Percentiles rank a stretch among this genome's conserved stretches.
Conservation (phyloP, 23 red algal genomes). For the Cyanidioschyzon merolae region DNA sequence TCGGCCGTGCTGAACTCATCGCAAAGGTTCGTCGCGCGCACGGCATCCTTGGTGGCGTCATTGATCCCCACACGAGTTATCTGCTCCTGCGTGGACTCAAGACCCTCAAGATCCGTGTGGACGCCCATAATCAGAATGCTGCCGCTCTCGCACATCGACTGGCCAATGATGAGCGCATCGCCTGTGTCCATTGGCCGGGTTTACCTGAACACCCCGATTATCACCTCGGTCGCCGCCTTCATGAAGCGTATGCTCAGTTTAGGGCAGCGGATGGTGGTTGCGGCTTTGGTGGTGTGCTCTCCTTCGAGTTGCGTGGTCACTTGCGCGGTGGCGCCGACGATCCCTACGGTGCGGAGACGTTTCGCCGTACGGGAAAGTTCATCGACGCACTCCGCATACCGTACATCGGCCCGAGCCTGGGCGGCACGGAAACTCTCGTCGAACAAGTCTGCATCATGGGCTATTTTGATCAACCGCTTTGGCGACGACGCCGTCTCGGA, state of each 20-base stretch:
- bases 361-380: constrained; percentile 59
- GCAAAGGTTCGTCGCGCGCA: constrained; percentile 56
- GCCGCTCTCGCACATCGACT: constrained; percentile 40
- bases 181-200: constrained; percentile 65
- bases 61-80: constrained; percentile 90
- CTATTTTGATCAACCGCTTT: constrained; percentile 91
- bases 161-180: constrained; percentile 47
- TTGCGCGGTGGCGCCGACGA: constrained; percentile 32
- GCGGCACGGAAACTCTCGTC: constrained; percentile 80
- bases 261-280: not conserved
- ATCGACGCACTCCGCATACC: constrained; percentile 77
- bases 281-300: constrained; percentile 86
- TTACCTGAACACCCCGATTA: constrained; percentile 56
- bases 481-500: constrained; percentile 55
- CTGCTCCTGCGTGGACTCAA: constrained; percentile 88
- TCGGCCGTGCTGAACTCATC: constrained; percentile 59
- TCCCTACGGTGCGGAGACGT: constrained; percentile 48
- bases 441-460: constrained; percentile 99
- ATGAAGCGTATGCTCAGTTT: constrained; percentile 21
- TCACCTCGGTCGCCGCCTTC: constrained; percentile 31
- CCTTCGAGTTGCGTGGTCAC: constrained; percentile 59
- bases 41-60: constrained; percentile 83
- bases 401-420: constrained; percentile 88
- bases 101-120: constrained; percentile 76
- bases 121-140: constrained; percentile 87